A percentile compares a stretch with the other conserved stretches of the same genome.
Conservation (phyloP, 768 basidiomycete species). For the Leucosporidium creatinivorum region DNA sequence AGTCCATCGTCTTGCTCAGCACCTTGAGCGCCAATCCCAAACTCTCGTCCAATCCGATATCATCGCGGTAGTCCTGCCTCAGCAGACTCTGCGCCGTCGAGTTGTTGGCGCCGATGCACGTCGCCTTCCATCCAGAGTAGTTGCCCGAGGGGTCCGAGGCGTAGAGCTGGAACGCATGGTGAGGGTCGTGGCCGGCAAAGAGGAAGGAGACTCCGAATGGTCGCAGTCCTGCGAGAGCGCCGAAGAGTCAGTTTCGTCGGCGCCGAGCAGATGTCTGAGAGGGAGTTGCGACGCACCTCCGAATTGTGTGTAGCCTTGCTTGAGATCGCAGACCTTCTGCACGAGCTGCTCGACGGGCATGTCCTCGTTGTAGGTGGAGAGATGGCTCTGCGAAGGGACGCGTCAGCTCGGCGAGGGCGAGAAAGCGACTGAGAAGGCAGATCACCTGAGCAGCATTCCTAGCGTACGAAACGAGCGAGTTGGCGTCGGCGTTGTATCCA, state of each 20-base stretch:
- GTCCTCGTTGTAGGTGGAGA: slow-evolving; percentile 88
- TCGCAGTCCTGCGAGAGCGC: slow-evolving; percentile 61
- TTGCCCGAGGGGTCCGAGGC: slow-evolving; percentile 98
- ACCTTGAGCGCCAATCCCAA: slow-evolving; percentile 83
- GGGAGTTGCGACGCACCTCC: slow-evolving; percentile 56
- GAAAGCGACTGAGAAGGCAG: too few species aligned
- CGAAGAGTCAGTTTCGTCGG: neutral
- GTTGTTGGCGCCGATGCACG: slow-evolving; percentile 97
- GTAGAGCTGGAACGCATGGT: slow-evolving; percentile 94
- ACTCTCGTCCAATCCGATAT: slow-evolving; percentile 80
- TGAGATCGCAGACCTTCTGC: slow-evolving; percentile 88
- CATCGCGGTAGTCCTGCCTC: slow-evolving; percentile 98
- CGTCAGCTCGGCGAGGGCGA: neutral
- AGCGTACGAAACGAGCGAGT: slow-evolving; percentile 91
- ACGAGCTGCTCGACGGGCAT: slow-evolving; percentile 95
- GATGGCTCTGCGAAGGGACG: slow-evolving; percentile 56
- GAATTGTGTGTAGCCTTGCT: slow-evolving; percentile 96
- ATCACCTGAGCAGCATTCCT: slow-evolving; percentile 62
- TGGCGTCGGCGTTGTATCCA: slow-evolving; percentile 92
- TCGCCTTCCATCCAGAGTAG: slow-evolving; percentile 96
- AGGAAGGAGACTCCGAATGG: slow-evolving; percentile 96
- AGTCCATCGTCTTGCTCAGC: slow-evolving; percentile 99
- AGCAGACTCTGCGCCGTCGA: slow-evolving; percentile 89
- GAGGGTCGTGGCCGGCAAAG: slow-evolving; percentile 93
- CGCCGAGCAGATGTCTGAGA: neutral